A percentile compares a stretch with the other conserved stretches of the same genome.
Evolutionary conservation across 169 alveolate genomes (phyloP).

Genomic region (Plasmodium knowlesi): DNA sequence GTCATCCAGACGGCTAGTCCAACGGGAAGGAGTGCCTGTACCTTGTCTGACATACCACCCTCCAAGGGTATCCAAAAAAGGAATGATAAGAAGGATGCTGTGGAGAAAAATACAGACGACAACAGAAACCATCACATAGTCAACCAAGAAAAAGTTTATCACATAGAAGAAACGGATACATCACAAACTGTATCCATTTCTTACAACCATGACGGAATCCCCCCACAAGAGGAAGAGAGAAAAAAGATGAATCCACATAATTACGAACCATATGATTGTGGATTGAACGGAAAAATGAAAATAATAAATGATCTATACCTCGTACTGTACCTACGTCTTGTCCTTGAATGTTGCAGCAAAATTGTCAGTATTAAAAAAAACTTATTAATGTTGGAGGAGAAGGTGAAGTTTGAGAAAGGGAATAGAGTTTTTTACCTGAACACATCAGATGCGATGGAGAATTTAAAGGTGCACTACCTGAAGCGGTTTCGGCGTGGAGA

Average conservation of each 20-base stretch:
- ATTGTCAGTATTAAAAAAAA: constrained; percentile 49
- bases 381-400: constrained; percentile 20
- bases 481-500: constrained; percentile 24
- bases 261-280: not conserved
- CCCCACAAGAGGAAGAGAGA: not conserved
- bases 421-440: constrained; percentile 43
- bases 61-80: not conserved
- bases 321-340: constrained; percentile 12
- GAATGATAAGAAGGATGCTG: not conserved
- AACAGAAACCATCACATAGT: not conserved
- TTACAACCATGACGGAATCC: not conserved
- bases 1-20: too few relatives aligned
- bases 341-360: constrained; percentile 43
- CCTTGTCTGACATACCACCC: not conserved
- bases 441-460: constrained; percentile 62
- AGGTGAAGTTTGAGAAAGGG: constrained; percentile 26
- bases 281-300: not conserved
- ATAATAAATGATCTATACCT: constrained; percentile 34
- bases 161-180: not conserved
- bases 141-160: not conserved
- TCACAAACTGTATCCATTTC: not conserved
- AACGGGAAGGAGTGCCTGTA: not conserved
- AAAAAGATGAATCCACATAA: not conserved
- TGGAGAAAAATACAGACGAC: not conserved
- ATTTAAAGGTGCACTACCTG: constrained; percentile 22